Conservation (phyloP, 2,329 filamentous ascomycete species). For the Ambrosiella cleistominuta region DNA sequence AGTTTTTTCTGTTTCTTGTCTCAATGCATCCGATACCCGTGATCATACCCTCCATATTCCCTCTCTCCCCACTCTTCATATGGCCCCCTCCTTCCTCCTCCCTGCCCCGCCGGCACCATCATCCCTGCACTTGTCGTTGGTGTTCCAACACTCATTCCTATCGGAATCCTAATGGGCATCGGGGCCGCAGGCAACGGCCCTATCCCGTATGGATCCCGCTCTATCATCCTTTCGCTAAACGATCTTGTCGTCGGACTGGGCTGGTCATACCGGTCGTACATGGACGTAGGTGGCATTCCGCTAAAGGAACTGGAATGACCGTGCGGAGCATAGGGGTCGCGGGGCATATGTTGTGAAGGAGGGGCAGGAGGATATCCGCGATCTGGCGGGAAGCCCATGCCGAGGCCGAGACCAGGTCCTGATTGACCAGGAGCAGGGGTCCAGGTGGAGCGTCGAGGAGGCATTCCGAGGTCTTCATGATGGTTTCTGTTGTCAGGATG, state of each 20-base stretch:
- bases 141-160: not conserved
- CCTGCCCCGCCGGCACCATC: not conserved
- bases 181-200: conserved; percentile 3
- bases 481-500: not conserved
- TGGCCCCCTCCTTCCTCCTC: not conserved
- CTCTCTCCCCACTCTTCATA: not conserved
- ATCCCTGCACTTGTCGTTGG: not conserved
- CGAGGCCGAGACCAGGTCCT: not conserved
- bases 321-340: conserved; percentile 3
- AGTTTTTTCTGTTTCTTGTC: not conserved
- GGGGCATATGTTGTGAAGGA: not conserved
- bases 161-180: not conserved
- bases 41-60: not conserved
- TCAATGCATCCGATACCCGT: not conserved
- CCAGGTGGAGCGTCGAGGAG: not conserved
- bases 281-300: not conserved
- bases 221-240: not conserved
- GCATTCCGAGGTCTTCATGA: not conserved
- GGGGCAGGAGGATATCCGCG: not conserved
- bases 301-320: conserved; percentile 6
- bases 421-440: not conserved
- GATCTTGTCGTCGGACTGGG: not conserved
- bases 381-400: not conserved
- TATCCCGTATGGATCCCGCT: not conserved
- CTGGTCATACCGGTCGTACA: conserved; percentile 1